Evolutionary conservation across 441 rosid species (phyloP).

Genomic region (Bocquillonia castaneifolia): DNA sequence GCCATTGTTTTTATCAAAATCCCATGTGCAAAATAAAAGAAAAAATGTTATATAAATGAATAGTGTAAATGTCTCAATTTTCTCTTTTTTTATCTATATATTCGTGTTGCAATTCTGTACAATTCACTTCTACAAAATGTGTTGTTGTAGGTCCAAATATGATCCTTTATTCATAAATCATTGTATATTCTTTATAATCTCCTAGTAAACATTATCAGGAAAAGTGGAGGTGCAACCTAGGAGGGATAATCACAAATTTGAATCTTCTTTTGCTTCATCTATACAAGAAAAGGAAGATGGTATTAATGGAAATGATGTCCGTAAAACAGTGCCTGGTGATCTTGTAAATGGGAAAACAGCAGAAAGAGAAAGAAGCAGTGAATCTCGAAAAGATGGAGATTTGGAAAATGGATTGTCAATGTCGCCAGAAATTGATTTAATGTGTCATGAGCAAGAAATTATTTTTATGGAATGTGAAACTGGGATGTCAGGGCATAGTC

Average conservation of each 20-base stretch:
- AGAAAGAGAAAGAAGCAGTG: slow-evolving; percentile 28
- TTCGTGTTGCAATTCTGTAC: background rate
- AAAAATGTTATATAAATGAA: background rate
- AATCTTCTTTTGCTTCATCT: slow-evolving; percentile 21
- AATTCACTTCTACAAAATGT: background rate
- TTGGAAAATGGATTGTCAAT: slow-evolving; percentile 36
- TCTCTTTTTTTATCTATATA: background rate
- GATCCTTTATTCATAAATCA: background rate
- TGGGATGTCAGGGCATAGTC: slow-evolving; percentile 18
- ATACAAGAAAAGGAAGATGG: slow-evolving; percentile 27
- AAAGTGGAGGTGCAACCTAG: slow-evolving; percentile 26
- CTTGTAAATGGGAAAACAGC: slow-evolving; percentile 24
- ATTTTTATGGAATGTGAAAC: slow-evolving; percentile 32
- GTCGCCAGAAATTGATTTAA: slow-evolving; percentile 51
- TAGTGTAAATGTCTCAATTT: background rate
- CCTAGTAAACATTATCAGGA: slow-evolving; percentile 22
- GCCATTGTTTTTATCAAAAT: background rate
- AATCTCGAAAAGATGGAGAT: slow-evolving; percentile 18
- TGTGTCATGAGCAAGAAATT: slow-evolving; percentile 53
- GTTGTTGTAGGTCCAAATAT: background rate
- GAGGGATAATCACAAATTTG: slow-evolving; percentile 11
- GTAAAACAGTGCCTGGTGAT: slow-evolving; percentile 25
- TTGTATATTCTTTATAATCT: slow-evolving; percentile 3
- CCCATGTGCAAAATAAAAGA: background rate
- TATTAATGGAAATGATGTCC: slow-evolving; percentile 30